These are phyloP conservation scores for Colletotrichum shisoi DNA, from an alignment of 2,329 filamentous ascomycete species.

Conservation along the genomic window DNA sequence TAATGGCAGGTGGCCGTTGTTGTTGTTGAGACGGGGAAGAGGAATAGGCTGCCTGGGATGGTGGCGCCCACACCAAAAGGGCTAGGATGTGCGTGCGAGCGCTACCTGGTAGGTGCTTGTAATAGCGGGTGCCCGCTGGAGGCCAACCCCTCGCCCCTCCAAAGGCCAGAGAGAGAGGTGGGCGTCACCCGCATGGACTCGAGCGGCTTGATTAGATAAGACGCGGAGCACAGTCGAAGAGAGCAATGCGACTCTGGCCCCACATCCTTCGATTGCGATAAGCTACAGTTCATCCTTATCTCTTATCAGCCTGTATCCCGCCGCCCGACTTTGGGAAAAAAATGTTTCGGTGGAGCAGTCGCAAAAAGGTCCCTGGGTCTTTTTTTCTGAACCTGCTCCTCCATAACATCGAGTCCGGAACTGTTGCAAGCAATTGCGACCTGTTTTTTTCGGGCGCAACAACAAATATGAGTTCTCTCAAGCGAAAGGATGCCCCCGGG, in stretches of 20 bases:
- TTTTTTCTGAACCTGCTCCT: slow-evolving; percentile 29
- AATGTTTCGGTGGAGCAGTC: slow-evolving; percentile 33
- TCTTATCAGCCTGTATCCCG: slow-evolving; percentile 31
- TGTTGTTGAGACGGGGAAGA: slow-evolving; percentile 20
- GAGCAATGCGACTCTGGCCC: slow-evolving; percentile 5
- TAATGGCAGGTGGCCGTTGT: slow-evolving; percentile 16
- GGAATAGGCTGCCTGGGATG: slow-evolving; percentile 22
- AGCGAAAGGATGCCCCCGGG: slow-evolving; percentile 66
- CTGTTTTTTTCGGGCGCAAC: slow-evolving; percentile 27
- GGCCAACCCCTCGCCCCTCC: slow-evolving; percentile 6
- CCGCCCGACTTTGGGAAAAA: slow-evolving; percentile 31
- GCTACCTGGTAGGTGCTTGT: slow-evolving; percentile 1
- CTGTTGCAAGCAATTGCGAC: slow-evolving; percentile 37
- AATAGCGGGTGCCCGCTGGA: neutral
- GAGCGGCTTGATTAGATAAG: slow-evolving; percentile 29
- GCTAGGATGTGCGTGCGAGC: slow-evolving; percentile 21
- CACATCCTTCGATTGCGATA: neutral
- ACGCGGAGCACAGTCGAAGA: too few species aligned
- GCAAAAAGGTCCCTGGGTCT: slow-evolving; percentile 29
- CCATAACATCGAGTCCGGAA: slow-evolving; percentile 29
- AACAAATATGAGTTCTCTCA: slow-evolving; percentile 62
- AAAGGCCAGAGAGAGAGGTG: neutral
- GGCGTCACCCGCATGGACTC: neutral
- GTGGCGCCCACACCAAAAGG: slow-evolving; percentile 19
- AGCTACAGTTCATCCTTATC: slow-evolving; percentile 32